Base-by-base conservation (phyloP, 2,329 filamentous ascomycete genomes). In the Sphaerulina vaccinii region DNA sequence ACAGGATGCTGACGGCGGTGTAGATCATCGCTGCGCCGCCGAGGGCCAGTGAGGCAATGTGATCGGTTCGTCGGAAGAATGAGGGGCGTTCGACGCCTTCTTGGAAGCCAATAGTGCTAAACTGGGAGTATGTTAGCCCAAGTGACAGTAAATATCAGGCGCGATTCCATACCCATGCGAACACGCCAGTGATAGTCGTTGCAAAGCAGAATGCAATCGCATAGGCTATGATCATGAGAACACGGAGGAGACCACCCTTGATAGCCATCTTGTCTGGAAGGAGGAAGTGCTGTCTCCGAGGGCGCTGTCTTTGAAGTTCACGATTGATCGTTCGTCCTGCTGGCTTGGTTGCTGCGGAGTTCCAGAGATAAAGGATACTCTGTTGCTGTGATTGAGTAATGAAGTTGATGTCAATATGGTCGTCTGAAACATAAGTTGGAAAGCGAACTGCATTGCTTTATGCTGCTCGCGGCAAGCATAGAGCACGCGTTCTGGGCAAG, bases 201-300 rank as follows among this genome's bases (percentile, higher is more conserved):
- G 49, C 46, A 23, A 32, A 49, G n/a, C 45, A 42, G 27, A 49
- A 56, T 7, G 50, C 50, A 21, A 49, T 33, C 2, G 47, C 37
- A 46, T 56, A 56, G 45, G 33, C 38, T 18, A 16, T 21, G 33
- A 50, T 53, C 44, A 53, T 40, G n/a, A 53, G 40, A 13, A 56
- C 23, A 32, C 53, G 53, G 15, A 53, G 27, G 5, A 49, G 24
- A 8, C 53, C 53, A 24, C 52, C 52, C 5, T 33, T 44, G 37
- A 55, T 48, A 5, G 48, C 52, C 52, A 55, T 55, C 8, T 10
- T 37, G 11, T 10, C 13, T 38, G 41, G 11, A n/a, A n/a, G n/a
- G n/a, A n/a, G n/a, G n/a, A n/a, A n/a, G n/a, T n/a, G n/a, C n/a
- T n/a, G n/a, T n/a, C n/a, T n/a, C n/a, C n/a, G n/a, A n/a, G n/a